Evolutionary conservation across 805 yeast species (phyloP).

Genomic region (Cyberlindnera saturnus): DNA sequence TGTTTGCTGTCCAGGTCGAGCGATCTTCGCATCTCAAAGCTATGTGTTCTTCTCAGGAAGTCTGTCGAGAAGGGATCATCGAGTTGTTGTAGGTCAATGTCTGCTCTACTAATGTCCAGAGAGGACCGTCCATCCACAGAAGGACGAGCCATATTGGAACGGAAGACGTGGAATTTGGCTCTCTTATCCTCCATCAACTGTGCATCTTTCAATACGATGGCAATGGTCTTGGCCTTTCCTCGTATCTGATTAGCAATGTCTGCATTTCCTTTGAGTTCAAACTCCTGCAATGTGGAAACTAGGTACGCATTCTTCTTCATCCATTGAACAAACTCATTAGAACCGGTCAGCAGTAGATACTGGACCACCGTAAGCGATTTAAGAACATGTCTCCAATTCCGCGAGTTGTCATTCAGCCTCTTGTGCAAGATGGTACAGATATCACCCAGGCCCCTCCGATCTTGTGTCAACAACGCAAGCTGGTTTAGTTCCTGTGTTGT

Average conservation of each 20-base stretch:
- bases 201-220: constrained; percentile 27
- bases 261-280: constrained; percentile 21
- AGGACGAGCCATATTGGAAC: constrained; percentile 38
- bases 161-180: constrained; percentile 32
- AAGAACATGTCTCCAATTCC: constrained; percentile 34
- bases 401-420: constrained; percentile 29
- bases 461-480: constrained; percentile 40
- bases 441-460: constrained; percentile 31
- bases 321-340: constrained; percentile 45
- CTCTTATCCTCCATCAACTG: constrained; percentile 34
- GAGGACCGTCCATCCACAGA: constrained; percentile 26
- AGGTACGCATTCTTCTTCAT: constrained; percentile 33
- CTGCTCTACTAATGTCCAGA: constrained; percentile 14
- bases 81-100: too few species aligned
- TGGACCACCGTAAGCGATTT: constrained; percentile 49
- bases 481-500: constrained; percentile 50
- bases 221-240: constrained; percentile 30
- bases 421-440: constrained; percentile 36
- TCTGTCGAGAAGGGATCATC: neutral
- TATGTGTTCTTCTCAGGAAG: constrained; percentile 19
- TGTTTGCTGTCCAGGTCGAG: too few species aligned
- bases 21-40: constrained; percentile 26
- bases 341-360: constrained; percentile 48
- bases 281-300: constrained; percentile 24
- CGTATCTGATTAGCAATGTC: constrained; percentile 30